Evolutionary conservation across 2,329 filamentous ascomycete species (phyloP), one percentile per base, ranked within the genome.

Genomic region (Apiospora malaysiana): DNA sequence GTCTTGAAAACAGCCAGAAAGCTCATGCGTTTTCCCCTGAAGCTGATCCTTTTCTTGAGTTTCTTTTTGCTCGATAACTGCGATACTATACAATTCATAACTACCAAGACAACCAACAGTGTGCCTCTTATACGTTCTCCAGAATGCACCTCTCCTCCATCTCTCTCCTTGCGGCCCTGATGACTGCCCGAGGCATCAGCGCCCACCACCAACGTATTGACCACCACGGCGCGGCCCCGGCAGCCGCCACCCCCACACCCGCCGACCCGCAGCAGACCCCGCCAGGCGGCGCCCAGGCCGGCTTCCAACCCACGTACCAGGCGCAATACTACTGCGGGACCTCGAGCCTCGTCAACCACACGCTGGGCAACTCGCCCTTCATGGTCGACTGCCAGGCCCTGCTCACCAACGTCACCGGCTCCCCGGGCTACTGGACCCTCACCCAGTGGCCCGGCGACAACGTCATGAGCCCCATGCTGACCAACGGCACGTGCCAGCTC

Each of bases 401-500:
- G 32, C 56, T 63, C 56, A 8, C 9, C 18, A 63, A 63, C 32
- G 32, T 37, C 27, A 63, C 56, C 18, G 56, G 27, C 9, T n/a
- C 21, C 8, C 27, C 56, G 18, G 56, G 56, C 56, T 63, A 63
- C 32, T 63, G 32, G 32, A 63, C 32, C 56, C 9, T 40, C 56
- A 63, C 18, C 56, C 18, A 63, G 18, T 63, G 56, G 56, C 56
- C 56, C 8, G 32, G 32, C 18, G 27, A 63, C 56, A n/a, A 18
- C 27, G 21, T 63, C 21, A 21, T 23, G 56, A 63, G 56, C 56
- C 56, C 56, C 32, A 21, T 63, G 21, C 18, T 63, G 18, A 63
- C 56, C 56, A 63, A 63, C 56, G 32, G 32, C 8, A 63, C 56
- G 18, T 63, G 56, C 27, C 56, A 63, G 32, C 56, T 63, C 56